These are phyloP conservation scores for Coemansia sp. DNA, from an alignment of 192 early-diverging fungal genomes.

Conservation along the genomic window DNA sequence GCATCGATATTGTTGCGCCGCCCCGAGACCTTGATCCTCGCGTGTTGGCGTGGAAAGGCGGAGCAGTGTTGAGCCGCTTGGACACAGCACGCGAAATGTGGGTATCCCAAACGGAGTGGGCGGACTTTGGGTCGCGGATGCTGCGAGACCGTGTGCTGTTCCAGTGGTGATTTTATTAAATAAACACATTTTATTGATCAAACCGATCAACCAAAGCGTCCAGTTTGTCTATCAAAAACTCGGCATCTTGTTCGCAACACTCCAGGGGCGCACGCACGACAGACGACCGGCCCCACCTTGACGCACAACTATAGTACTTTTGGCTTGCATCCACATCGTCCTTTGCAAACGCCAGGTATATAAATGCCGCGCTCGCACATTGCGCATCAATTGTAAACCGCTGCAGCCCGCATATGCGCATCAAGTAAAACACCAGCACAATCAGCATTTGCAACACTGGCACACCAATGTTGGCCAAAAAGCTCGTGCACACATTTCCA, in stretches of 20 bases:
- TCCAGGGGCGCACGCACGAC: slow-evolving; percentile 19
- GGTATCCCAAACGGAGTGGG: slow-evolving; percentile 73
- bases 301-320: slow-evolving; percentile 42
- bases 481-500: slow-evolving; percentile 41
- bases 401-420: slow-evolving; percentile 22
- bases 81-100: slow-evolving; percentile 80
- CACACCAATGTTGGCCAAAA: slow-evolving; percentile 26
- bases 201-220: slow-evolving; percentile 17
- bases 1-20: slow-evolving; percentile 68
- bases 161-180: slow-evolving; percentile 55
- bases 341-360: slow-evolving; percentile 14
- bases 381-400: slow-evolving; percentile 42
- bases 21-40: slow-evolving; percentile 83
- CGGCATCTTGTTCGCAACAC: background rate
- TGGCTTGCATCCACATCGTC: slow-evolving; percentile 24
- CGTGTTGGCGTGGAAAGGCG: slow-evolving; percentile 87
- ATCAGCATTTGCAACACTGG: slow-evolving; percentile 25
- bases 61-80: slow-evolving; percentile 71
- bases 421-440: slow-evolving; percentile 23
- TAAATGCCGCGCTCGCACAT: slow-evolving; percentile 15
- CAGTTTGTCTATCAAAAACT: slow-evolving; percentile 23
- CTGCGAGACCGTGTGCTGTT: slow-evolving; percentile 67
- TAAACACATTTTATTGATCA: background rate
- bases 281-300: slow-evolving; percentile 19
- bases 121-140: slow-evolving; percentile 63